Base-by-base conservation (phyloP, 306 rosid species). In the Luffa acutangula region DNA sequence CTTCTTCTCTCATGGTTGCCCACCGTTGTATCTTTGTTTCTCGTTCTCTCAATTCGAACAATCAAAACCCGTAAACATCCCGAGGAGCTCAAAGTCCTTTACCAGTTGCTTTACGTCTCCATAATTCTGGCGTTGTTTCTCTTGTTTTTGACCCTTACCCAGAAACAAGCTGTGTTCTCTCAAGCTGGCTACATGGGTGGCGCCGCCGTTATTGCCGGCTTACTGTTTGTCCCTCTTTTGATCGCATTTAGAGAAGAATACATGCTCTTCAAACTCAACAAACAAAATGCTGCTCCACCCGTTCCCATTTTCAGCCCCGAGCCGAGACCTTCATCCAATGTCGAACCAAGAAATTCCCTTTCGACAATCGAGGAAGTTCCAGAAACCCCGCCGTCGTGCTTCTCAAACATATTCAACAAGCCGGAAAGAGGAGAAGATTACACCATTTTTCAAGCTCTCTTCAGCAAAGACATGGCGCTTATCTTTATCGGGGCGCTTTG, bases 1-100 rank as follows among this genome's bases (percentile, higher is more conserved):
- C 70, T 63, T 1, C 70, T 63, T 5, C 43, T 63, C 15, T 34
- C 70, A 34, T 63, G 88, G 86, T 71, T 87, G 9, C 90, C 90
- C 0, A 41, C 88, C n/a, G 70, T 75, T 2, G 36, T 85, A 5
- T 53, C 83, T 13, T 9, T 71, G 5, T 9, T 76, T 3, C 81
- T 83, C 51, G 75, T 77, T 3, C 83, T 5, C 46, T 36, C 76
- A 9, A 56, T 85, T 72, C 82, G 86, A 4, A 48, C 74, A 4
- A 46, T 87, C 56, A 64, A 83, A 69, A 66, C 25, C 42, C 73
- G 17, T 1, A 81, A 78, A 48, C 82, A 81, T 6, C 14, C 78
- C 9, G 71, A 69, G 0, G 88, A 87, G 72, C 46, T 34, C 34
- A 64, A 25, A 39, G 14, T 67, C 1, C 17, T 67, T 17, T 67